Conservation (phyloP, 2,329 filamentous ascomycete genomes). For the Aphanoascus verrucosus region DNA sequence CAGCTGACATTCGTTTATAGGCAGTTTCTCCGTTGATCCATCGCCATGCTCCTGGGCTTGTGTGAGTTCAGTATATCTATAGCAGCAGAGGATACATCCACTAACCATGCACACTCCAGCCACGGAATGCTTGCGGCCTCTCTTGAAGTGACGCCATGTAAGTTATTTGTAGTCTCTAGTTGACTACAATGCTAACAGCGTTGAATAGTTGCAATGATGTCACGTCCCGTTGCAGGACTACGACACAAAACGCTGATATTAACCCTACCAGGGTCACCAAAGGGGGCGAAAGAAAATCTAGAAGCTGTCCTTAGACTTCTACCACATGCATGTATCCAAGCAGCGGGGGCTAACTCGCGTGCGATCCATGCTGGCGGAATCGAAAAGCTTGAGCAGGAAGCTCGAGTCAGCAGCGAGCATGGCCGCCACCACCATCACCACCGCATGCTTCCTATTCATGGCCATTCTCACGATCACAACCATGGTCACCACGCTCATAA, state of each 20-base stretch:
- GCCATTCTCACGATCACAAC: constrained; percentile 25
- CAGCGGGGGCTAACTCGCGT: constrained; percentile 71
- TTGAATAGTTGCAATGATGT: constrained; percentile 79
- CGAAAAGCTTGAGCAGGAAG: constrained; percentile 73
- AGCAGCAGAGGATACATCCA: neutral
- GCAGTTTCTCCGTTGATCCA: constrained; percentile 70
- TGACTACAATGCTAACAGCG: constrained; percentile 16
- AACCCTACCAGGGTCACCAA: constrained; percentile 87
- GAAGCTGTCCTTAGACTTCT: constrained; percentile 79
- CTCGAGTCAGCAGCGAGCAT: constrained; percentile 45
- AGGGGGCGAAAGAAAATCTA: constrained; percentile 88
- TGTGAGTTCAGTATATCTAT: constrained; percentile 41
- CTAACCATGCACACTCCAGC: constrained; percentile 27
- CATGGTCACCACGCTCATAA: constrained; percentile 49
- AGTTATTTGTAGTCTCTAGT: constrained; percentile 25
- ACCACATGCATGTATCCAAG: constrained; percentile 88
- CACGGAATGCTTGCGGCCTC: constrained; percentile 89
- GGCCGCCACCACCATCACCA: constrained; percentile 16
- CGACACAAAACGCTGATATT: constrained; percentile 71
- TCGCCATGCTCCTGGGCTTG: constrained; percentile 75
- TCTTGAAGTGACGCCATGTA: constrained; percentile 78
- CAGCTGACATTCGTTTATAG: constrained; percentile 33
- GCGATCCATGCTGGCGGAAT: constrained; percentile 68
- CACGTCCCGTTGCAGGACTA: constrained; percentile 80
- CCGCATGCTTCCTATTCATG: constrained; percentile 17